Percentiles rank a stretch among this genome's conserved stretches.
These are phyloP conservation scores for Vachellia pachyceras DNA, from an alignment of 306 rosid species.

Conservation along the genomic window DNA sequence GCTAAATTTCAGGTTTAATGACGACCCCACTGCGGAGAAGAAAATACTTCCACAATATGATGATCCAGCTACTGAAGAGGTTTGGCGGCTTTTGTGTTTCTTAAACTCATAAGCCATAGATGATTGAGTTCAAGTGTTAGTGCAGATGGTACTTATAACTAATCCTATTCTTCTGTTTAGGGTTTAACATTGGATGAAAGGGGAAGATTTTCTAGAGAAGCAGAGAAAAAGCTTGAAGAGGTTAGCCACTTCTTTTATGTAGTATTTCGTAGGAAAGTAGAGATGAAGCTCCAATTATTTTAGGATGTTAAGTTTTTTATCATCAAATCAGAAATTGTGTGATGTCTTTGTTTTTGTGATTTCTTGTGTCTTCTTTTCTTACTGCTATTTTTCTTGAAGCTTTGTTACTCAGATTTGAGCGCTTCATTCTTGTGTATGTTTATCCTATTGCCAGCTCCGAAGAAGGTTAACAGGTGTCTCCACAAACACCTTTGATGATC, in stretches of 20 bases:
- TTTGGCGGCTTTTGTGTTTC: slow-evolving; percentile 30
- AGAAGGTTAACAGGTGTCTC: slow-evolving; percentile 73
- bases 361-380: slow-evolving; percentile 5
- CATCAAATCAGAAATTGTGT: slow-evolving; percentile 21
- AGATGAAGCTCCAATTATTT: slow-evolving; percentile 22
- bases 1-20: slow-evolving; percentile 74
- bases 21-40: slow-evolving; percentile 75
- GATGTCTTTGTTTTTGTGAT: slow-evolving; percentile 1
- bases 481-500: slow-evolving; percentile 65
- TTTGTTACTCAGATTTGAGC: slow-evolving; percentile 13
- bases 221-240: slow-evolving; percentile 95
- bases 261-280: slow-evolving; percentile 6
- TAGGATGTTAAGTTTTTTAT: slow-evolving; percentile 7
- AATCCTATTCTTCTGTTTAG: slow-evolving; percentile 50
- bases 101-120: slow-evolving; percentile 2
- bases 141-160: slow-evolving; percentile 24
- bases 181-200: slow-evolving; percentile 82
- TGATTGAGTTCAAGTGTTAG: slow-evolving; percentile 19
- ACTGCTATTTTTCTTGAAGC: not conserved
- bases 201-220: slow-evolving; percentile 77
- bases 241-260: slow-evolving; percentile 42
- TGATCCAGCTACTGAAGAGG: slow-evolving; percentile 85
- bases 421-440: slow-evolving; percentile 19
- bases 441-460: slow-evolving; percentile 65
- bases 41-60: slow-evolving; percentile 93